phyloP scores from a whole-genome alignment of 2,329 filamentous ascomycete genomes.

The Balansia obtecta region DNA sequence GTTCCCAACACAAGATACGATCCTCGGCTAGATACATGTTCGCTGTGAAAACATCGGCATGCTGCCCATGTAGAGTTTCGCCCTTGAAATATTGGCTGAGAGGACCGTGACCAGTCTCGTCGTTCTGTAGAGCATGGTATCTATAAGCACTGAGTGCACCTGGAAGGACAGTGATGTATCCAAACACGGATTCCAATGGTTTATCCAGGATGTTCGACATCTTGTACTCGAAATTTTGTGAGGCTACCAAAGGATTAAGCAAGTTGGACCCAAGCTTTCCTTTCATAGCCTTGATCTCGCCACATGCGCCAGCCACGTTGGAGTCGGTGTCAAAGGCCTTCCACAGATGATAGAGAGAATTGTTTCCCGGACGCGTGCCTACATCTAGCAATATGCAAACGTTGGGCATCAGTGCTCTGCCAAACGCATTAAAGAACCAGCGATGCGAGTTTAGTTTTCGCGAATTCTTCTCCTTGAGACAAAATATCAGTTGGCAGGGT shows the following conservation, averaged over 20 bases:
- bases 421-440: slow-evolving; percentile 99
- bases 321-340: slow-evolving; percentile 98
- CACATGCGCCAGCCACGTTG: slow-evolving; percentile 90
- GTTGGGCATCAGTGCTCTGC: slow-evolving; percentile 82
- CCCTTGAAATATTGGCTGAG: slow-evolving; percentile 99
- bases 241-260: slow-evolving; percentile 87
- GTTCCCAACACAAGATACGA: slow-evolving; percentile 84
- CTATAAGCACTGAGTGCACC: slow-evolving; percentile 92
- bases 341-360: slow-evolving; percentile 94
- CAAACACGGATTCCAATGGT: slow-evolving; percentile 91
- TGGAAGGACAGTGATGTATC: slow-evolving; percentile 93
- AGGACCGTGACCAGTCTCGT: slow-evolving; percentile 87
- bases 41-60: slow-evolving; percentile 93
- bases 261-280: slow-evolving; percentile 72
- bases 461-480: slow-evolving; percentile 92
- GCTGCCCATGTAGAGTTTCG: slow-evolving; percentile 88
- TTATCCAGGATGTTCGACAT: slow-evolving; percentile 99
- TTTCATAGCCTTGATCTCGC: slow-evolving; percentile 96
- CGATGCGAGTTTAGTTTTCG: slow-evolving; percentile 98
- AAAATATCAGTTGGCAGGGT: slow-evolving; percentile 96
- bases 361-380: slow-evolving; percentile 79
- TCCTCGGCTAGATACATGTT: slow-evolving; percentile 93
- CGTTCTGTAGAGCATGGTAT: slow-evolving; percentile 92
- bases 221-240: slow-evolving; percentile 99
- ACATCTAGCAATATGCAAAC: slow-evolving; percentile 96